phyloP scores from a whole-genome alignment of 495 filamentous ascomycete genomes.

The Mytilinidion resinicola region DNA sequence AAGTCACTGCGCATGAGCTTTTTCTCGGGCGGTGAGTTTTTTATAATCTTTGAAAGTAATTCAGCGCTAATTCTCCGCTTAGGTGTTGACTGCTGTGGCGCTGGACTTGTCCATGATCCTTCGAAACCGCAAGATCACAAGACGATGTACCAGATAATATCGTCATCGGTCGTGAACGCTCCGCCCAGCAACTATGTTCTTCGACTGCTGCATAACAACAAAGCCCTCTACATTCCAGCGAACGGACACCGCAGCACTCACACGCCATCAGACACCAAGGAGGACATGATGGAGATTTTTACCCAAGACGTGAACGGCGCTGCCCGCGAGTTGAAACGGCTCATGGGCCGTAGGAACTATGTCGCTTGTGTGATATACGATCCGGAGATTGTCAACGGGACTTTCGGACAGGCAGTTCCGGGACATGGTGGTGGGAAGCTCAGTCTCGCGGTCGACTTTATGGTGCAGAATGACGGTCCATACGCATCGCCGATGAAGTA shows the following conservation, averaged over 20 bases:
- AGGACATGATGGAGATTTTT: constrained; percentile 99
- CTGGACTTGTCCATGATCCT: constrained; percentile 92
- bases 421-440: constrained; percentile 55
- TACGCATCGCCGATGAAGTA: constrained; percentile 84
- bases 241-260: constrained; percentile 79
- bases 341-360: constrained; percentile 92
- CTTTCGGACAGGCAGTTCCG: constrained; percentile 42
- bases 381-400: constrained; percentile 62
- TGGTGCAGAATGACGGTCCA: constrained; percentile 86
- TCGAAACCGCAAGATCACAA: constrained; percentile 87
- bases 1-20: constrained; percentile 95
- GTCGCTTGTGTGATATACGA: constrained; percentile 92
- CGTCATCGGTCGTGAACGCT: constrained; percentile 82
- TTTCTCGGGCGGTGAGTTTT: constrained; percentile 64
- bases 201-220: constrained; percentile 87
- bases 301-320: constrained; percentile 77
- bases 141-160: constrained; percentile 98
- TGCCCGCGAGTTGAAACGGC: constrained; percentile 71
- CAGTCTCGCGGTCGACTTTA: constrained; percentile 90
- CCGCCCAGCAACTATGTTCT: constrained; percentile 79
- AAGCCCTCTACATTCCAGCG: constrained; percentile 78
- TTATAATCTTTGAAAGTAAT: not conserved
- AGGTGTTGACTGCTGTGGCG: constrained; percentile 86
- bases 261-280: constrained; percentile 77
- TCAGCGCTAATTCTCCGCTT: not conserved